These are phyloP conservation scores for Penicillium manginii DNA, from an alignment of 495 filamentous ascomycete genomes.

Conservation along the genomic window DNA sequence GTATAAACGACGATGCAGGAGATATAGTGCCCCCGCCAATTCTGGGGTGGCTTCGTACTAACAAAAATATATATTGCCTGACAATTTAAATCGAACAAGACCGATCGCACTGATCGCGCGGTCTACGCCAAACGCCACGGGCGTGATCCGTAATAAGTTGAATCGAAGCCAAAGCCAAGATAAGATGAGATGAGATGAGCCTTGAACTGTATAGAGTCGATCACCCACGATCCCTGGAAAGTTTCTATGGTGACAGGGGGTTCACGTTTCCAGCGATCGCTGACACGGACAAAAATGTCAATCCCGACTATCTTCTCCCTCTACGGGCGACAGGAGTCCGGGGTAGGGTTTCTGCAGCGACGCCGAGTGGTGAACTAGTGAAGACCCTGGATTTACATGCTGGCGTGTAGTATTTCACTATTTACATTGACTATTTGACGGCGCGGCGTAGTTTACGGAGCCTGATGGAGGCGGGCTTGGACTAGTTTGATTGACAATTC, in stretches of 20 bases:
- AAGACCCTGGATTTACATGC: not conserved
- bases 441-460: conserved; percentile 1
- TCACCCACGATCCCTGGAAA: conserved; percentile 17
- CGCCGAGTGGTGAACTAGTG: conserved; percentile 3
- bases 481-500: not conserved
- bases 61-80: not conserved
- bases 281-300: conserved; percentile 28
- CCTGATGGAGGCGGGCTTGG: not conserved
- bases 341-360: conserved; percentile 21
- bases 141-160: too few relatives aligned
- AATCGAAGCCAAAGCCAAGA: not conserved
- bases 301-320: conserved; percentile 31
- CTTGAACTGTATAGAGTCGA: conserved; percentile 12
- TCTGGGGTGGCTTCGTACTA: not conserved
- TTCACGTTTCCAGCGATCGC: conserved; percentile 29
- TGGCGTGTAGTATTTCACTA: not conserved
- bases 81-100: not conserved
- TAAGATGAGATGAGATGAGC: not conserved
- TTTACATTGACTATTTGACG: not conserved
- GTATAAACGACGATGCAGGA: too few relatives aligned
- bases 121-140: not conserved
- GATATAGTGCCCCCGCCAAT: not conserved
- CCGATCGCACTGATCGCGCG: not conserved
- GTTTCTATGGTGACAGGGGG: conserved; percentile 26
- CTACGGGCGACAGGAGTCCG: conserved; percentile 14